Percentiles rank a stretch among this genome's conserved stretches.
Evolutionary conservation across 371 early-diverging fungal species (phyloP).

Genomic region (Blakeslea trispora): DNA sequence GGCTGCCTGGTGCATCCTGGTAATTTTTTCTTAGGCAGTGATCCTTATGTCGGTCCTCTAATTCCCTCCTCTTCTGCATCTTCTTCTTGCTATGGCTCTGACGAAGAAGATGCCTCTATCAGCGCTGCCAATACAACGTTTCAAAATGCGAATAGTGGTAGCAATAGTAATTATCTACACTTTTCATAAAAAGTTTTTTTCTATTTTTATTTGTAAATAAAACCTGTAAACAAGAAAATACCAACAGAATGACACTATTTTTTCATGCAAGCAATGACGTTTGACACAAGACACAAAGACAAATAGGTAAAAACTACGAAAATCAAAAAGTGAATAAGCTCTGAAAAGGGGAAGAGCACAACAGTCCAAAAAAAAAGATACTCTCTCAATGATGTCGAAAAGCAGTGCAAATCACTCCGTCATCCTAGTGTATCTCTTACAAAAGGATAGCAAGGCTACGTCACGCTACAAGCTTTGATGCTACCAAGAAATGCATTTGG

Average conservation of each 20-base stretch:
- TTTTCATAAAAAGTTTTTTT: constrained; percentile 14
- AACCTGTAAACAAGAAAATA: constrained; percentile 35
- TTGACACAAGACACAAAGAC: too few species aligned
- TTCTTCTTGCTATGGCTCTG: constrained; percentile 36
- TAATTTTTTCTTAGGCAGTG: constrained; percentile 32
- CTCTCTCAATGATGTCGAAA: too few species aligned
- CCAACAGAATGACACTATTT: neutral
- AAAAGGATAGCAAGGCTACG: too few species aligned
- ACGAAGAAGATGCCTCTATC: constrained; percentile 29
- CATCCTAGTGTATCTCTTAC: too few species aligned
- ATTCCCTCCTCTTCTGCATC: constrained; percentile 24
- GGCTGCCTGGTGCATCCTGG: constrained; percentile 44
- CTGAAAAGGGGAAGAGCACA: too few species aligned
- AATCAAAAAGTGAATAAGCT: too few species aligned
- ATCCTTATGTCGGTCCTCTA: constrained; percentile 34
- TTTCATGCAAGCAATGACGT: too few species aligned
- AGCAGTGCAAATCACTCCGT: too few species aligned
- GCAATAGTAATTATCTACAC: constrained; percentile 6
- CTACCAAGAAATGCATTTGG: too few species aligned
- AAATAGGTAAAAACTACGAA: too few species aligned
- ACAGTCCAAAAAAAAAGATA: too few species aligned
- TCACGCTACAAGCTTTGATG: too few species aligned
- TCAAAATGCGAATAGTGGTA: constrained; percentile 1
- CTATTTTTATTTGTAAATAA: constrained; percentile 78
- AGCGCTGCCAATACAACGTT: neutral